Percentiles rank a stretch among this genome's conserved stretches.
Conservation (phyloP, 305 asterid genomes). For the Fraxinus dipetala region DNA sequence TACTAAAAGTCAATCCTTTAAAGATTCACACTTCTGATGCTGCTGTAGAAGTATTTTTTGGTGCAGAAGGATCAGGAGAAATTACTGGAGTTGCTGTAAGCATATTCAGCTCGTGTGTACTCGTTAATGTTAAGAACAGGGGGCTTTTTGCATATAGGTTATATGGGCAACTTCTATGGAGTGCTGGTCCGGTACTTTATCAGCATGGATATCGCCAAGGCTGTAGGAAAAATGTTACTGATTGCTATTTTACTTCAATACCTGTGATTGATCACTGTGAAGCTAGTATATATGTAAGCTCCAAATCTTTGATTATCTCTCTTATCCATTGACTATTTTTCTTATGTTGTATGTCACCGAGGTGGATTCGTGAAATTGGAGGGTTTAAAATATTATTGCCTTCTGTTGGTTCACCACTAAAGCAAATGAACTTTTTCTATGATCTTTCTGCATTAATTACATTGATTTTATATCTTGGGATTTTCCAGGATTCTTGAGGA, state of each 20-base stretch:
- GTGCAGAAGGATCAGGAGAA: constrained; percentile 52
- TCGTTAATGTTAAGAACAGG: constrained; percentile 55
- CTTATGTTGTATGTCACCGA: background rate
- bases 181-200: constrained; percentile 78
- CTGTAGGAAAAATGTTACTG: constrained; percentile 55
- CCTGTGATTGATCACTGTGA: constrained; percentile 97
- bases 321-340: background rate
- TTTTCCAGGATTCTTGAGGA: background rate
- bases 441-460: background rate
- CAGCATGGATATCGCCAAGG: constrained; percentile 89
- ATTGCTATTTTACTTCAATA: constrained; percentile 62
- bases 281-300: constrained; percentile 74
- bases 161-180: constrained; percentile 68
- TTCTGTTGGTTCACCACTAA: background rate
- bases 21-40: constrained; percentile 43
- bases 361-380: background rate
- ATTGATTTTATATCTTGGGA: background rate
- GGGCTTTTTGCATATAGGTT: constrained; percentile 70
- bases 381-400: background rate
- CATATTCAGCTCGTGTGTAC: constrained; percentile 59
- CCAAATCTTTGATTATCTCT: background rate
- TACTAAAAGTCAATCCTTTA: constrained; percentile 54
- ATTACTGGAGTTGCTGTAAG: constrained; percentile 73
- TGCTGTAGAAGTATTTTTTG: constrained; percentile 66
- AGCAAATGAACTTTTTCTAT: background rate